Base-by-base conservation (phyloP, 192 early-diverging fungal genomes). In the Obelidium mucronatum region DNA sequence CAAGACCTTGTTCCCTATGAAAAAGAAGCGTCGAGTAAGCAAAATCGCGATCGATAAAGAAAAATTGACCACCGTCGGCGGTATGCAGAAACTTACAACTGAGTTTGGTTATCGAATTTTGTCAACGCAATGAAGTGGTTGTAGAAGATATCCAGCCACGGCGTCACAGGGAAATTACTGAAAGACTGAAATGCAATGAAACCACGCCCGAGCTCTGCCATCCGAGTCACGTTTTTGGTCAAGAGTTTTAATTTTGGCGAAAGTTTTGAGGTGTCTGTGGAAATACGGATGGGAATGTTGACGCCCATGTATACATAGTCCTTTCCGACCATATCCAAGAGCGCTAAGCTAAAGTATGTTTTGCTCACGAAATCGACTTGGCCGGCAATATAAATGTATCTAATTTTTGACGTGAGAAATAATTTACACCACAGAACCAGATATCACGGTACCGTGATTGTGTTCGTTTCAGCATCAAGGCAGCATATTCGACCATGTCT, bases 401-500 rank as follows among this genome's bases (percentile, higher is more conserved):
- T 58, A 8, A 51, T 13, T n/a, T n/a, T n/a, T n/a, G n/a, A n/a
- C n/a, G n/a, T n/a, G n/a, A n/a, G n/a, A n/a, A n/a, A n/a, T n/a
- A n/a, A n/a, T n/a, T n/a, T n/a, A n/a, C n/a, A n/a, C n/a, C n/a
- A n/a, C n/a, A n/a, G n/a, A n/a, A n/a, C n/a, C n/a, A n/a, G n/a
- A n/a, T n/a, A n/a, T n/a, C n/a, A n/a, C n/a, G n/a, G n/a, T n/a
- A n/a, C n/a, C n/a, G n/a, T n/a, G n/a, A n/a, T n/a, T n/a, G n/a
- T n/a, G n/a, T 13, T 51, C 48, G 48, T 13, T 22, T 8, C 48
- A 51, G 22, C 55, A 31, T 31, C 8, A 24, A 28, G 0, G 6
- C 24, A 22, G 55, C 55, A 24, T 58, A 58, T 8, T 58, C 24
- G 8, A 58, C 55, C 55, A 58, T 58, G 30, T 58, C 55, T 58